Evolutionary conservation across 176 grass and related monocot genomes (phyloP), one percentile per base, ranked within the genome.

Genomic region (Elaeis guineensis): DNA sequence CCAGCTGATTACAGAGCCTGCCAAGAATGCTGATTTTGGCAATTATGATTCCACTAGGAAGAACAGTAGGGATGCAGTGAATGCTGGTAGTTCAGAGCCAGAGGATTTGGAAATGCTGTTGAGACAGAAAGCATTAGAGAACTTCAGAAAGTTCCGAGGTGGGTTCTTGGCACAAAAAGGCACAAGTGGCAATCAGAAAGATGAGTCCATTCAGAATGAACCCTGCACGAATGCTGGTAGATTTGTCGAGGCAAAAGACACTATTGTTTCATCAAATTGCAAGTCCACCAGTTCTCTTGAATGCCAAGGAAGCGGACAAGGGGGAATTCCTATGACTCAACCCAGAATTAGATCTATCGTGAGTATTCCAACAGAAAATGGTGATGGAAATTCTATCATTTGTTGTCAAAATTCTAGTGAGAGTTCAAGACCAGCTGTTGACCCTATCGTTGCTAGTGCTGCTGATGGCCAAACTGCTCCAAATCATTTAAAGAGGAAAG

Each of bases 111-210:
- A 98, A 72, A 50, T 91, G 63, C 74, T 86, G 58, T 72, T 98
- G 58, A 81, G 93, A 61, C 76, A 98, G 65, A 92, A 86, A 59
- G 93, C 93, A 59, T 82, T 98, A 21, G 84, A 77, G 59, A 98
- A 98, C 54, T 91, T 98, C 64, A 83, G 59, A 15, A 98, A 89
- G 50, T 89, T 92, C 62, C 86, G 76, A 48, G 71, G 69, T 62
- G 57, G 52, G 0, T 6, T 53, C 53, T 69, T 67, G 14, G 30
- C 32, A 74, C 58, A 21, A 32, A 79, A 80, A 59, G 56, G 52
- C 57, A 9, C 70, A 19, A 75, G 64, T 57, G 39, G 30, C 69
- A 62, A 62, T 60, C 50, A 58, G 49, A 72, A 44, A 64, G 72
- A 77, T 52, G 52, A 74, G 58, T 21, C 28, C n/a, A 16, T 66